Base-by-base conservation (phyloP, 768 basidiomycete species). In the Collybiopsis luxurians region DNA sequence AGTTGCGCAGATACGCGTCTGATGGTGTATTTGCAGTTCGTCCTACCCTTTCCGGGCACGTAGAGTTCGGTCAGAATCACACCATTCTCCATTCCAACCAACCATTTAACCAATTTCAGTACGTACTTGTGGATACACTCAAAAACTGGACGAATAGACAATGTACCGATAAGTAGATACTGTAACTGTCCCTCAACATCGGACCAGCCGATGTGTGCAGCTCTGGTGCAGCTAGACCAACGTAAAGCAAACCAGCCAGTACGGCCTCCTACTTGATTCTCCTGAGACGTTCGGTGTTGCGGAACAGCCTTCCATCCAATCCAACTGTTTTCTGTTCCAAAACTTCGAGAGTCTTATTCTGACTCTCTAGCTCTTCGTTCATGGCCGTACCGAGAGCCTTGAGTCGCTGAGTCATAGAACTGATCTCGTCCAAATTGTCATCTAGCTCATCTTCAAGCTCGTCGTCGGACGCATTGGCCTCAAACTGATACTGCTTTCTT, bases 361-460 rank as follows among this genome's bases (percentile, higher is more conserved):
- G 90, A 7, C 70, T 71, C 55, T 85, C 79, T 52, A 91, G 79
- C 68, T 90, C 89, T 58, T 81, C 75, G 42, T 83, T 82, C 80
- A 85, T 86, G 10, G 83, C 78, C 30, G 73, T 70, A 9, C 84
- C 85, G 12, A 89, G 71, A 2, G 78, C 74, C 69, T 84, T 85
- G 59, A 89, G 67, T 48, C 74, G 68, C 72, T 80, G 83, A 2
- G 84, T 80, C 53, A 86, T 76, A 23, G 76, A 78, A 30, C 77
- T 70, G 36, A 89, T 83, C 67, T 90, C 86, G 64, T 84, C 79
- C 19, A 92, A 73, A 66, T 91, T 90, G 56, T 79, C 79, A 61
- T 90, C 89, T 27, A 92, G 62, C 70, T 90, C 89, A 60, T 90
- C 81, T 69, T 92, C 89, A 2, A 89, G 60, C 67, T 87, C 87